Conservation (phyloP, 2,329 filamentous ascomycete species). For the Aspergillus quadrilineatus region DNA sequence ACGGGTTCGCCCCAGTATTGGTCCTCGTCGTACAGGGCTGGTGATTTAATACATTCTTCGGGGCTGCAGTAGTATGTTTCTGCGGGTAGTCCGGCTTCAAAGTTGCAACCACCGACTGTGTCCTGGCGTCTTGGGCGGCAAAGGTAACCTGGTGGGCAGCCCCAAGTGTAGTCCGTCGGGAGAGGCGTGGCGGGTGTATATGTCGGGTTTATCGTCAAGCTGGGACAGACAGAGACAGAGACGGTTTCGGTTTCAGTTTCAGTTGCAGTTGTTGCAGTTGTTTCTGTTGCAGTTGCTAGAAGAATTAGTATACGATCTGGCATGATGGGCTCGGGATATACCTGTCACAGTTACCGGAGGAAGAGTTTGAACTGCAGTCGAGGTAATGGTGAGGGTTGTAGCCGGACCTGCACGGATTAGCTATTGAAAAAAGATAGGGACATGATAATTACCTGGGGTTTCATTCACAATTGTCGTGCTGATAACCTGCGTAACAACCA, state of each 20-base stretch:
- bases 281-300: neutral
- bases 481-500: constrained; percentile 18
- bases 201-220: constrained; percentile 30
- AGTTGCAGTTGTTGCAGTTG: constrained; percentile 13
- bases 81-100: constrained; percentile 40
- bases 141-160: constrained; percentile 44
- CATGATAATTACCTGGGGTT: neutral
- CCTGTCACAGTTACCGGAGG: neutral
- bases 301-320: too few relatives aligned
- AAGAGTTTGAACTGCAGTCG: neutral
- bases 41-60: constrained; percentile 37
- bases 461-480: constrained; percentile 19
- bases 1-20: constrained; percentile 28
- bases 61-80: constrained; percentile 38
- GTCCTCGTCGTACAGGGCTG: constrained; percentile 24
- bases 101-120: constrained; percentile 33
- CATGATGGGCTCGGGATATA: neutral
- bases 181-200: constrained; percentile 27
- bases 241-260: too few relatives aligned
- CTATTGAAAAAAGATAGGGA: neutral
- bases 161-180: constrained; percentile 35
- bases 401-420: neutral
- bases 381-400: constrained; percentile 5
- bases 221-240: constrained; percentile 29
- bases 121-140: constrained; percentile 35